Base-by-base conservation (phyloP, 1,139 yeast genomes). In the Candida tetrigidarum region DNA sequence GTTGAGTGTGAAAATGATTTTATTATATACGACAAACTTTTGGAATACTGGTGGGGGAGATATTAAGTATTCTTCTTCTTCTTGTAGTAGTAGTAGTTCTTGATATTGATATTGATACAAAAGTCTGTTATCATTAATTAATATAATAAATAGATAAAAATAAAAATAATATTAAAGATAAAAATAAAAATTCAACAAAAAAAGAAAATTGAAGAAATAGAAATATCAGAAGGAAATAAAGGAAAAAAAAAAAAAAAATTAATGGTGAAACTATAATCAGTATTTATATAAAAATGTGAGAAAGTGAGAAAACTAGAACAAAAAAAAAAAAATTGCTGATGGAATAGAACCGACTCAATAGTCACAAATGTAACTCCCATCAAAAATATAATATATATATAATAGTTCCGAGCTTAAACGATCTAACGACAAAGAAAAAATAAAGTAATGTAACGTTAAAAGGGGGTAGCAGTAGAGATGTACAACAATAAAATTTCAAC, bases 391-490 rank as follows among this genome's bases (percentile, higher is more conserved):
- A n/a, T n/a, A n/a, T n/a, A n/a, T n/a, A n/a, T n/a, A n/a, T n/a
- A n/a, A n/a, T n/a, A n/a, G n/a, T n/a, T n/a, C 20, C n/a, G 14
- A 15, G 3, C 18, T 32, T 32, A 32, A 32, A 32, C 36, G 36
- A 32, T 9, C 18, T 16, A 5, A 5, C 18, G 2, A 12, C 12
- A 18, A 19, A 19, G 19, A 20, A 19, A 19, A 5, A 19, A 19
- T 18, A 20, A 19, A 19, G 9, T 11, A 19, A 19, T 6, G 22
- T 3, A 19, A 14, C 15, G 18, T 32, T 32, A 19, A 32, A 30
- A 32, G 36, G 36, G 36, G 36, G 36, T 32, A 32, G 25, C 35
- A 30, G 35, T 16, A 30, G 23, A 30, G 12, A 11, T 30, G n/a
- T 30, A 18, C 35, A 30, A 30, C 35, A 30, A 28, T 28, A 28